These are phyloP conservation scores for Tremella mesenterica DNA, from an alignment of 768 basidiomycete genomes.

Conservation along the genomic window DNA sequence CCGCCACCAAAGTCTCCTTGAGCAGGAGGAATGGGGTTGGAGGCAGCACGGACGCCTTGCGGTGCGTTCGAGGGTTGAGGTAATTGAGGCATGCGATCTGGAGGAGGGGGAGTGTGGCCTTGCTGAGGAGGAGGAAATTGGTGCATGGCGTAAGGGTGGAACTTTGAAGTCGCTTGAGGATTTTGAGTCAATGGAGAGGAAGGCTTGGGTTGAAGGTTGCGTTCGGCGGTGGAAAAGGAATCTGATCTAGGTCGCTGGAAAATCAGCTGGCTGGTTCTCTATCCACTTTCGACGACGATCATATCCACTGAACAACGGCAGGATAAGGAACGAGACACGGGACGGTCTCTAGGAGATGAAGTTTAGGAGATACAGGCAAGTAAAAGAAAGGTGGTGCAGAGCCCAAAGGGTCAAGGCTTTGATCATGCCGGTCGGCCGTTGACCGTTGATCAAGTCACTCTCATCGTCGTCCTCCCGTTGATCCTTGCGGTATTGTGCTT, in stretches of 20 bases:
- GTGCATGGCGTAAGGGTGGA: slow-evolving; percentile 13
- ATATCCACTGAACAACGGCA: too few species aligned
- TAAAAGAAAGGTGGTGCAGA: too few species aligned
- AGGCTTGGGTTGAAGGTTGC: not conserved
- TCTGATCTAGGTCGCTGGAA: slow-evolving; percentile 10
- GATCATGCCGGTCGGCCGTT: too few species aligned
- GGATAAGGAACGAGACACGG: not conserved
- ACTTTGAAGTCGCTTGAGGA: not conserved
- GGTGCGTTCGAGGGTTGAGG: not conserved
- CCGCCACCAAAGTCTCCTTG: slow-evolving; percentile 9
- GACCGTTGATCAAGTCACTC: too few species aligned
- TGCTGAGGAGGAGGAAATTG: slow-evolving; percentile 10
- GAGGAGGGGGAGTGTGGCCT: slow-evolving; percentile 11
- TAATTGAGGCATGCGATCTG: not conserved
- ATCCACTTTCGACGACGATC: too few species aligned
- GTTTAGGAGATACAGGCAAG: not conserved
- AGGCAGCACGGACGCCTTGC: not conserved
- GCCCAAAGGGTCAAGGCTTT: too few species aligned
- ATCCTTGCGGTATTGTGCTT: too few species aligned
- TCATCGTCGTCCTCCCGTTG: slow-evolving; percentile 10
- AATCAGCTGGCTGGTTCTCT: not conserved
- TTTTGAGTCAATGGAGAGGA: not conserved
- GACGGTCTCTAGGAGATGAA: not conserved
- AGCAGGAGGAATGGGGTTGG: slow-evolving; percentile 1
- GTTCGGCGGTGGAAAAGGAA: slow-evolving; percentile 21